These are phyloP conservation scores for Boechera retrofracta DNA, from an alignment of 345 rosid species.

Conservation along the genomic window DNA sequence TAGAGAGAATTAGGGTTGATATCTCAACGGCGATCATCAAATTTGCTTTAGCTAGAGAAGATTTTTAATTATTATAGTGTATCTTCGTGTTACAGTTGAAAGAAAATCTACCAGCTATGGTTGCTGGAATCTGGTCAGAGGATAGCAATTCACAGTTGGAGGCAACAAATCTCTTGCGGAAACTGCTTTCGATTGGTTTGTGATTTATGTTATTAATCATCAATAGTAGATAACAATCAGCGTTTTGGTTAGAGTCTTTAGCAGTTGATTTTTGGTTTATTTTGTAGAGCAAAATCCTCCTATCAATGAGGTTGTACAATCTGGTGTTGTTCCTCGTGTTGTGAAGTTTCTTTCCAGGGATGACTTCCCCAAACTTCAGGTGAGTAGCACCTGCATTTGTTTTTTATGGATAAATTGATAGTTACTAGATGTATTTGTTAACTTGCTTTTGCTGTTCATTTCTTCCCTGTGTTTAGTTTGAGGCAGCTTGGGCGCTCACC, in stretches of 20 bases:
- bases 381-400: conserved; percentile 28
- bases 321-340: conserved; percentile 79
- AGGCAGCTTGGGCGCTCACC: conserved; percentile 91
- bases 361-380: conserved; percentile 85
- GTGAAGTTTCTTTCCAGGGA: conserved; percentile 76
- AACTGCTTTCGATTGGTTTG: conserved; percentile 74
- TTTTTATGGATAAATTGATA: conserved; percentile 11
- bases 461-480: conserved; percentile 56
- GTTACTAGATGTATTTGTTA: conserved; percentile 4
- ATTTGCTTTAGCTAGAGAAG: neutral
- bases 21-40: conserved; percentile 1
- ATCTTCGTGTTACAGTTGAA: conserved; percentile 49
- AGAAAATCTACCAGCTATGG: conserved; percentile 68
- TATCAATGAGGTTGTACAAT: conserved; percentile 68
- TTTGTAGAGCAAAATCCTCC: conserved; percentile 77
- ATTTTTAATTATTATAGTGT: neutral
- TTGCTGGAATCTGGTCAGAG: conserved; percentile 66
- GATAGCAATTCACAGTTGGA: conserved; percentile 64
- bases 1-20: conserved; percentile 1
- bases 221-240: neutral
- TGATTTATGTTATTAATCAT: neutral
- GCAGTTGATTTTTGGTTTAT: neutral
- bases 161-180: conserved; percentile 72
- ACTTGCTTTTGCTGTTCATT: conserved; percentile 3
- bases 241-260: conserved; percentile 5